Conservation (phyloP, 192 early-diverging fungal genomes). For the Backusella sp. region DNA sequence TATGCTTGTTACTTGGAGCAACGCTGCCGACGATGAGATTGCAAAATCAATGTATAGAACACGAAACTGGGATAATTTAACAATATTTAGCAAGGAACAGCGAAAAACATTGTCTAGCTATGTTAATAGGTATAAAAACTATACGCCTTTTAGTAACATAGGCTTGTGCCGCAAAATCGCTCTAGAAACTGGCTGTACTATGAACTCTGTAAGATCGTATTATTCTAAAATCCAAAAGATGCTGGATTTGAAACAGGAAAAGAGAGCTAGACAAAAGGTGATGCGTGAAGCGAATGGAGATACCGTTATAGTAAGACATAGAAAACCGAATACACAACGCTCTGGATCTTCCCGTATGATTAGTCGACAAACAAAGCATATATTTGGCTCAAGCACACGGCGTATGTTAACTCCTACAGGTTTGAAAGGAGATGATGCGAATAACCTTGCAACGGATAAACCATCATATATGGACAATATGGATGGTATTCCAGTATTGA, state of each 20-base stretch:
- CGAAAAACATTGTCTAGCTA: neutral
- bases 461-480: neutral
- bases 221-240: slow-evolving; percentile 12
- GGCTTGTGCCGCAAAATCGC: neutral
- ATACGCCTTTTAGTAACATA: neutral
- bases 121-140: slow-evolving; percentile 1
- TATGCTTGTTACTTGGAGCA: neutral
- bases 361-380: slow-evolving; percentile 1
- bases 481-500: neutral
- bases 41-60: neutral
- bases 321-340: neutral
- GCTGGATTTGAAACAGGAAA: neutral
- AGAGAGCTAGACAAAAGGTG: neutral
- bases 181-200: neutral
- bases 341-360: neutral
- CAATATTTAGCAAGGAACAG: neutral
- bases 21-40: neutral
- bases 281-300: neutral
- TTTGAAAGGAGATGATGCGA: too few species aligned
- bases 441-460: neutral
- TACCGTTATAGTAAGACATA: neutral
- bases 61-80: slow-evolving; percentile 14
- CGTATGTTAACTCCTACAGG: neutral
- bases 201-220: neutral
- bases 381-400: neutral